These are phyloP conservation scores for Hanseniaspora occidentalis DNA, from an alignment of 805 yeast species.

Conservation along the genomic window DNA sequence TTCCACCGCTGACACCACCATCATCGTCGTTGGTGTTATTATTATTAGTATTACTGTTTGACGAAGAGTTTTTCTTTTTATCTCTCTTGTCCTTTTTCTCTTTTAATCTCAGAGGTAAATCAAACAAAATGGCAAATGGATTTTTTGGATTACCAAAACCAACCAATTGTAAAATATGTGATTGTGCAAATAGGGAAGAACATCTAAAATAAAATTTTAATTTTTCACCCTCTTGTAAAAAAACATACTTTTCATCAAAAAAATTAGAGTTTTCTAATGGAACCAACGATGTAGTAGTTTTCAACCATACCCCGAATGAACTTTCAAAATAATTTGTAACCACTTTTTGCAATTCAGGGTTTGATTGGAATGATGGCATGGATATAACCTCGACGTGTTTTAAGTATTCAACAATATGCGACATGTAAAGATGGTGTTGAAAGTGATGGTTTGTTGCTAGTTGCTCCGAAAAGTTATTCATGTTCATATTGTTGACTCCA, in stretches of 20 bases:
- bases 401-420: slow-evolving; percentile 24
- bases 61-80: slow-evolving; percentile 28
- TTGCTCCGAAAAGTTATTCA: slow-evolving; percentile 5
- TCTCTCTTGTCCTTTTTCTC: slow-evolving; percentile 66
- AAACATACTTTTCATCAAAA: slow-evolving; percentile 35
- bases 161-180: slow-evolving; percentile 60
- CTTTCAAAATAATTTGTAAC: slow-evolving; percentile 54
- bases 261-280: slow-evolving; percentile 53
- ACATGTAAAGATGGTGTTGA: slow-evolving; percentile 7
- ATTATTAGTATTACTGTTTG: slow-evolving; percentile 7
- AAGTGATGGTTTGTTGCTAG: slow-evolving; percentile 7
- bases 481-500: background rate
- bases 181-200: slow-evolving; percentile 62
- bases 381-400: slow-evolving; percentile 56
- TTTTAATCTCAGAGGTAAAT: slow-evolving; percentile 56
- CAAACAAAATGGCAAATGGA: slow-evolving; percentile 66
- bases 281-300: slow-evolving; percentile 6
- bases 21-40: slow-evolving; percentile 6
- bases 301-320: slow-evolving; percentile 36
- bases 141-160: slow-evolving; percentile 69
- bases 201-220: slow-evolving; percentile 64
- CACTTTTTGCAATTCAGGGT: slow-evolving; percentile 41
- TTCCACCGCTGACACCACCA: background rate
- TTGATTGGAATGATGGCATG: slow-evolving; percentile 44
- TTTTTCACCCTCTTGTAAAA: slow-evolving; percentile 25